Conservation (phyloP, 805 yeast species). For the Myxozyma geophila region DNA sequence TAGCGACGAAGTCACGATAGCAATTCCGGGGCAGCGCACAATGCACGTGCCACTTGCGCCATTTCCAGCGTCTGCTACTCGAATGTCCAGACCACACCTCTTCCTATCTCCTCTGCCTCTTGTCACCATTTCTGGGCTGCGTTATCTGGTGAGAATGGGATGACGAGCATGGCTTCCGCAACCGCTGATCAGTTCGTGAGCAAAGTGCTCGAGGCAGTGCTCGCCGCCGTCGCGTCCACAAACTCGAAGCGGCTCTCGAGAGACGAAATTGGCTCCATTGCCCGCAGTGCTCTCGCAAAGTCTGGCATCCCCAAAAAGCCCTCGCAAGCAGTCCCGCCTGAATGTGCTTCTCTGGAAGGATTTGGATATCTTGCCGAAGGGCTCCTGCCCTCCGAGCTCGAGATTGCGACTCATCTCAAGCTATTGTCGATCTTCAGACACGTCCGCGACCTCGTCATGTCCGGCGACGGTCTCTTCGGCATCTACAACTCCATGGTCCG, state of each 20-base stretch:
- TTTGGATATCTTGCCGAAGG: conserved; percentile 7
- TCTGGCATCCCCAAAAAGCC: not conserved
- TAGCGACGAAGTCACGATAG: not conserved
- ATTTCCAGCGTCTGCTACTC: not conserved
- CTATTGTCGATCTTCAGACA: conserved; percentile 6
- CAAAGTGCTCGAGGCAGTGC: conserved; percentile 4
- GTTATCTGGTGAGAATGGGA: not conserved
- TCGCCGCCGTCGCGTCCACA: not conserved
- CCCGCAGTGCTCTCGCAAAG: not conserved
- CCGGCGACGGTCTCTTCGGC: conserved; percentile 7
- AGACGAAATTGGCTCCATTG: conserved; percentile 4
- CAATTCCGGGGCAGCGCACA: not conserved
- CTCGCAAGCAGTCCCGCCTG: not conserved
- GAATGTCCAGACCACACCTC: not conserved
- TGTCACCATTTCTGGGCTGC: not conserved
- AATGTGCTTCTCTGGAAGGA: not conserved
- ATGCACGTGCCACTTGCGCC: not conserved
- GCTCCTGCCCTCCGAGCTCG: conserved; percentile 8
- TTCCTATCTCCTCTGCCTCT: not conserved
- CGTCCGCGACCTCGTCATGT: not conserved
- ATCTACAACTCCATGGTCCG: conserved; percentile 5
- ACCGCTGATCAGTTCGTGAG: not conserved
- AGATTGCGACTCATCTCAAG: conserved; percentile 16
- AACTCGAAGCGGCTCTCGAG: not conserved
- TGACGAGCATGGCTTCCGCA: not conserved